Base-by-base conservation (phyloP, 228 moss, liverwort and hornwort genomes). In the Sphagnum fallax region DNA sequence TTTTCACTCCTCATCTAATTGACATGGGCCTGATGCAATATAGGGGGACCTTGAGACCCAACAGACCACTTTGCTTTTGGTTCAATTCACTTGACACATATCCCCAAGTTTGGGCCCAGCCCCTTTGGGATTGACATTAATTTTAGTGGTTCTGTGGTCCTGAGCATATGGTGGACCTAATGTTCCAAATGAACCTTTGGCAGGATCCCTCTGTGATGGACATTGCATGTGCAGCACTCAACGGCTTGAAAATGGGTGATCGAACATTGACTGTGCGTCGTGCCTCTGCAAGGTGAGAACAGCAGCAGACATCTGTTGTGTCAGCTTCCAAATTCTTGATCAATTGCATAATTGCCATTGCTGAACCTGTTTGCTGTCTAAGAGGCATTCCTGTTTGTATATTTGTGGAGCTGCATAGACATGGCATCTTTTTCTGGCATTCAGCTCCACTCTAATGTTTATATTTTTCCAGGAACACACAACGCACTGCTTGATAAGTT, bases 111-210 rank as follows among this genome's bases (percentile, higher is more conserved):
- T 32, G 32, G 32, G 32, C 32, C 32, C 32, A 32, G 32, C 32
- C 32, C 32, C 32, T 32, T 32, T 32, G 32, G 32, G 32, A 32
- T 32, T 32, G 32, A 32, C 32, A 32, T 32, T 32, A 32, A 32
- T 32, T 32, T 88, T 85, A 89, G 86, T 89, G 89, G 85, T 82
- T 86, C 85, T 89, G 86, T 82, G 86, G 79, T 32, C 75, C 76
- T 32, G 32, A 32, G 32, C 32, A 32, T 32, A 32, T 32, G 32
- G 32, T 32, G 32, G 3, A 32, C 32, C 32, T 32, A 32, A 32
- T 32, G 32, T 32, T 32, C 32, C 32, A 3, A 32, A 32, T 32
- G 32, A 32, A 32, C 75, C 77, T 67, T 80, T 78, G 69, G 57
- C 82, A 86, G 85, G 85, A 86, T 61, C 82, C 85, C 5, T 86